These are phyloP conservation scores for Tuber umbilicatum DNA, from an alignment of 495 filamentous ascomycete genomes.

Conservation along the genomic window DNA sequence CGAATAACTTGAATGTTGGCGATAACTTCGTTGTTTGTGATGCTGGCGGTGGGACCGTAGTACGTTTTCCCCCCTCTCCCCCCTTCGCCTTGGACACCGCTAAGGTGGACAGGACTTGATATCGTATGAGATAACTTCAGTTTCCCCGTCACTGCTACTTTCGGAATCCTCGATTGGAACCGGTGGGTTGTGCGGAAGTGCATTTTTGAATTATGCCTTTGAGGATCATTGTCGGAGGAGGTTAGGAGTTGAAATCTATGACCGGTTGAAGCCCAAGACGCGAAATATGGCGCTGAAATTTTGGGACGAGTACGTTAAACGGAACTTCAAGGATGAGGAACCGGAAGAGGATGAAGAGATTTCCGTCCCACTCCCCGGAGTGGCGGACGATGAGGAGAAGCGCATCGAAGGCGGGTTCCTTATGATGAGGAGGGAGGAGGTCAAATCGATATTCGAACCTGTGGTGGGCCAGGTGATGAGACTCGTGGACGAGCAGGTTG, in stretches of 20 bases:
- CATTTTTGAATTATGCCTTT: constrained; percentile 62
- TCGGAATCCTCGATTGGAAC: constrained; percentile 61
- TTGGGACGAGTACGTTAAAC: constrained; percentile 61
- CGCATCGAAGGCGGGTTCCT: constrained; percentile 58
- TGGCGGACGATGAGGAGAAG: constrained; percentile 60
- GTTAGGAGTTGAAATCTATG: constrained; percentile 53
- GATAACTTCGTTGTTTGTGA: constrained; percentile 73
- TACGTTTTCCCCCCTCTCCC: neutral
- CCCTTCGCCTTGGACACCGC: constrained; percentile 18
- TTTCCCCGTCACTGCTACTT: constrained; percentile 53
- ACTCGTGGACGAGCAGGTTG: constrained; percentile 57
- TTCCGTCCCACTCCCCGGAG: constrained; percentile 65
- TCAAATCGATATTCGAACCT: constrained; percentile 61
- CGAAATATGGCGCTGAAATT: constrained; percentile 66
- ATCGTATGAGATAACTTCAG: constrained; percentile 57
- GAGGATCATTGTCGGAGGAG: constrained; percentile 57
- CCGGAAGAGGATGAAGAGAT: constrained; percentile 61
- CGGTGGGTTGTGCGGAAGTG: constrained; percentile 59
- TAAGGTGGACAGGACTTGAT: constrained; percentile 52
- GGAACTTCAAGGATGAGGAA: constrained; percentile 55
- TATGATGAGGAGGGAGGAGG: constrained; percentile 53
- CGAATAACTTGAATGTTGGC: constrained; percentile 55
- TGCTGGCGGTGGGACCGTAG: constrained; percentile 68
- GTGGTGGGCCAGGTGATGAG: constrained; percentile 58
- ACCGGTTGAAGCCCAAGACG: constrained; percentile 55